These are phyloP conservation scores for Phytopythium aichiense DNA, from an alignment of 352 stramenopile species.

Conservation along the genomic window DNA sequence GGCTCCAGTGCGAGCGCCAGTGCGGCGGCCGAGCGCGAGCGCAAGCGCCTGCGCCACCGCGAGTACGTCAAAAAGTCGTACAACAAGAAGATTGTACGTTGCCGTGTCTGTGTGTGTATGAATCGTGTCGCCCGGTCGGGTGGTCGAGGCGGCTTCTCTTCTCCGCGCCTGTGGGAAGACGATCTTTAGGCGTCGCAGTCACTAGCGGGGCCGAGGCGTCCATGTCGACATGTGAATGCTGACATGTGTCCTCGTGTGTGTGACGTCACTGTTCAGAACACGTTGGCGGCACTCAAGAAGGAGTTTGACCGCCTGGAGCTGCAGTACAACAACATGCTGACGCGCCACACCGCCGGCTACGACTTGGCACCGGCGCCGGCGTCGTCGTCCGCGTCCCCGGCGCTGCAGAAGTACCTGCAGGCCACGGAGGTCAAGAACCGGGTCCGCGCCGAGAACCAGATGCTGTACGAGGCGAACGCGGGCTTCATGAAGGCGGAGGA, in stretches of 20 bases:
- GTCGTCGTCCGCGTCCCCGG: conserved; percentile 9
- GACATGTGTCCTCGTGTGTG: neutral
- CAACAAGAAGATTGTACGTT: conserved; percentile 66
- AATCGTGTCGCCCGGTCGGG: neutral
- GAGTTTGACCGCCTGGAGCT: conserved; percentile 39
- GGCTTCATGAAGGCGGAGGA: conserved; percentile 47
- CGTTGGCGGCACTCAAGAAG: conserved; percentile 38
- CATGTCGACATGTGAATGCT: conserved; percentile 3
- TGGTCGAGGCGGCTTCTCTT: neutral
- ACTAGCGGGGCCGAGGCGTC: too few relatives aligned
- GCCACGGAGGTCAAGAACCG: conserved; percentile 39
- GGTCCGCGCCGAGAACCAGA: conserved; percentile 49
- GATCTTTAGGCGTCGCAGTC: too few relatives aligned
- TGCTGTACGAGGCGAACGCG: conserved; percentile 46
- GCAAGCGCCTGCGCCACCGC: conserved; percentile 58
- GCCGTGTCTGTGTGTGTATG: neutral
- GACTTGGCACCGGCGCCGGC: neutral
- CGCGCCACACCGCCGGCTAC: neutral
- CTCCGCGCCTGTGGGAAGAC: too few relatives aligned
- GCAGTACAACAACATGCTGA: conserved; percentile 41
- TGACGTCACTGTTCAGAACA: conserved; percentile 22
- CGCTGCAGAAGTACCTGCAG: conserved; percentile 42
- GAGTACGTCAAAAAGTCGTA: conserved; percentile 72
- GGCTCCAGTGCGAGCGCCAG: neutral
- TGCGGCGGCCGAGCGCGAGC: conserved; percentile 16